Evolutionary conservation across 1,284 basidiomycete genomes (phyloP).

Genomic region (Trichosporon coremiiforme): DNA sequence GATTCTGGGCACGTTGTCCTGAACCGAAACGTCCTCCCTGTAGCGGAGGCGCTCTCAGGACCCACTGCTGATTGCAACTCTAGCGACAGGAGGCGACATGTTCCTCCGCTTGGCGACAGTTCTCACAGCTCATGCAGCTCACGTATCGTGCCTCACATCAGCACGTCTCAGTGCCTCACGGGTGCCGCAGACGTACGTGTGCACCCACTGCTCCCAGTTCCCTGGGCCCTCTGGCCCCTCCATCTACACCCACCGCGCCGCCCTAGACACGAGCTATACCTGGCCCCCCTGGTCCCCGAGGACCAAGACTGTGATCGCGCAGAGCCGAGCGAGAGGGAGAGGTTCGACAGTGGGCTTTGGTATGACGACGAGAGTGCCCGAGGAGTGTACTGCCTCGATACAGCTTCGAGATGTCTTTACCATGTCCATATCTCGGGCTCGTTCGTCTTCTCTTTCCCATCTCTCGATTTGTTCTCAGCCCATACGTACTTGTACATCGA

Average conservation of each 20-base stretch:
- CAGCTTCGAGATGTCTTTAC: neutral
- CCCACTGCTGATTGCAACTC: neutral
- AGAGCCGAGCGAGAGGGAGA: slow-evolving; percentile 9
- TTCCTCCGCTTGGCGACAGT: neutral
- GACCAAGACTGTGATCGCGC: neutral
- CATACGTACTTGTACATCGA: neutral
- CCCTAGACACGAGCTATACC: neutral
- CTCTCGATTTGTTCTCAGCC: neutral
- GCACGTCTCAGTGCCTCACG: neutral
- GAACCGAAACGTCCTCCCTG: neutral
- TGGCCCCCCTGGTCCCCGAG: neutral
- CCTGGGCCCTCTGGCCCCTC: neutral
- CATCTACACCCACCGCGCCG: neutral
- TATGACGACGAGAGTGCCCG: neutral
- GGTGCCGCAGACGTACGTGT: slow-evolving; percentile 7
- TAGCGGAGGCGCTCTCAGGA: neutral
- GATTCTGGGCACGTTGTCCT: neutral
- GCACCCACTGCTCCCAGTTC: slow-evolving; percentile 5
- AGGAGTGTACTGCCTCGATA: neutral
- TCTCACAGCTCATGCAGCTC: neutral
- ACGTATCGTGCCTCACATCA: neutral
- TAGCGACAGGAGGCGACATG: neutral
- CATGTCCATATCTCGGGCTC: neutral
- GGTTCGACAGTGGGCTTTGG: neutral
- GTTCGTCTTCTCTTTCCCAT: neutral